Percentiles rank a stretch among this genome's conserved stretches.
Conservation (phyloP, 139 green algal genomes). For the Chlorella sp. region DNA sequence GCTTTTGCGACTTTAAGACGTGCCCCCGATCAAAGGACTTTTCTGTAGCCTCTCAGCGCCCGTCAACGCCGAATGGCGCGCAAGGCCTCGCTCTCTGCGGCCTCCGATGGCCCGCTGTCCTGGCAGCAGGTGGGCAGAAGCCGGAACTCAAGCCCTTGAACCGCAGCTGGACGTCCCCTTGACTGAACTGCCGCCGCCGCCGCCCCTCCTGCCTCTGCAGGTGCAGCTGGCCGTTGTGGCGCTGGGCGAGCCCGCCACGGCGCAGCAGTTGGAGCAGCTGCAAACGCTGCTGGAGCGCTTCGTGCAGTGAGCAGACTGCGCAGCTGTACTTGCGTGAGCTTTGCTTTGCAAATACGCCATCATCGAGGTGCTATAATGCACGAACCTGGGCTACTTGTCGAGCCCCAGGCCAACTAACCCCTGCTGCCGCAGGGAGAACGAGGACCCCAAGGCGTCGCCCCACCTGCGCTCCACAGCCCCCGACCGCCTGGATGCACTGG, state of each 20-base stretch:
- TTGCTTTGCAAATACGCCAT: too few species aligned
- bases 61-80: too few species aligned
- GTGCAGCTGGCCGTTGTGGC: background rate
- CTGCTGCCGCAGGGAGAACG: constrained; percentile 2
- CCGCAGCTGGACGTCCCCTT: too few species aligned
- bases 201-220: background rate
- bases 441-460: background rate
- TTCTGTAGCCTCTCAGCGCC: too few species aligned
- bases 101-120: background rate
- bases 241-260: background rate
- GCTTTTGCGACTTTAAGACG: too few species aligned
- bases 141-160: too few species aligned
- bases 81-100: background rate
- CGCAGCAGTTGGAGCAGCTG: constrained; percentile 1
- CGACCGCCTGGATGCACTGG: constrained; percentile 12
- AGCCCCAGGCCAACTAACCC: too few species aligned
- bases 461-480: background rate
- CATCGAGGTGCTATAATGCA: too few species aligned
- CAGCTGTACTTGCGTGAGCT: too few species aligned
- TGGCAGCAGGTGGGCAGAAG: background rate
- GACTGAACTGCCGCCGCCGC: too few species aligned
- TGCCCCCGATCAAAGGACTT: too few species aligned
- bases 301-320: background rate
- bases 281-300: background rate
- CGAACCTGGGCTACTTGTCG: too few species aligned